Percentiles rank a stretch among this genome's conserved stretches.
phyloP scores from a whole-genome alignment of 441 rosid species.

The Theobroma grandiflorum region DNA sequence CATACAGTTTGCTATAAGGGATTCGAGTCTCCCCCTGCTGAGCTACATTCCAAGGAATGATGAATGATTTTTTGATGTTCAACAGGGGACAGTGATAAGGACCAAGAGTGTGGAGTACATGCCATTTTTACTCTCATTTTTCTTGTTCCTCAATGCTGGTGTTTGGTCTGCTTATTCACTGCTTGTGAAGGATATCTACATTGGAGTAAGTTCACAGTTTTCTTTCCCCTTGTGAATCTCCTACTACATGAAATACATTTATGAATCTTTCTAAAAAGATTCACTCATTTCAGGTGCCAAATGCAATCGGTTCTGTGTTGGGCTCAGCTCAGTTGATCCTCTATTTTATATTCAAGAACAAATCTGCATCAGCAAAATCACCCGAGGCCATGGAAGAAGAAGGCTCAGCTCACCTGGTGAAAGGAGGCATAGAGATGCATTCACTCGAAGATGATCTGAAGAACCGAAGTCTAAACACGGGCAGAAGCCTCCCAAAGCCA shows the following conservation, averaged over 20 bases:
- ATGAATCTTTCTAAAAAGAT: background rate
- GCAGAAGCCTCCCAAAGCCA: slow-evolving; percentile 49
- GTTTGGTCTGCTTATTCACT: too few relatives aligned
- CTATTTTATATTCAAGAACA: slow-evolving; percentile 46
- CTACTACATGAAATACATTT: too few relatives aligned
- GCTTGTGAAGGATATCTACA: too few relatives aligned
- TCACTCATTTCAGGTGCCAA: slow-evolving; percentile 51
- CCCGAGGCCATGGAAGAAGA: slow-evolving; percentile 35
- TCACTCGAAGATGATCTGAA: slow-evolving; percentile 14
- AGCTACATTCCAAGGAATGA: too few relatives aligned
- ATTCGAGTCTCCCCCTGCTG: too few relatives aligned
- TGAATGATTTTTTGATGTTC: too few relatives aligned
- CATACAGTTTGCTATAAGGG: background rate
- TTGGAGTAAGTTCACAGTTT: too few relatives aligned
- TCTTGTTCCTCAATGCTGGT: too few relatives aligned
- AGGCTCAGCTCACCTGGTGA: slow-evolving; percentile 40
- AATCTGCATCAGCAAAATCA: slow-evolving; percentile 28
- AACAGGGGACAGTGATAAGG: too few relatives aligned
- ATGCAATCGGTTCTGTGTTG: slow-evolving; percentile 49
- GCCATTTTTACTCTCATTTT: too few relatives aligned
- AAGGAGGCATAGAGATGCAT: slow-evolving; percentile 38
- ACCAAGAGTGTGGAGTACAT: too few relatives aligned
- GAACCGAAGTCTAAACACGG: slow-evolving; percentile 33
- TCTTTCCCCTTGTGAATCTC: too few relatives aligned
- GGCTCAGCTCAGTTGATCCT: slow-evolving; percentile 57